These are phyloP conservation scores for Puccinia polysora DNA, from an alignment of 1,284 basidiomycete species.

Conservation along the genomic window DNA sequence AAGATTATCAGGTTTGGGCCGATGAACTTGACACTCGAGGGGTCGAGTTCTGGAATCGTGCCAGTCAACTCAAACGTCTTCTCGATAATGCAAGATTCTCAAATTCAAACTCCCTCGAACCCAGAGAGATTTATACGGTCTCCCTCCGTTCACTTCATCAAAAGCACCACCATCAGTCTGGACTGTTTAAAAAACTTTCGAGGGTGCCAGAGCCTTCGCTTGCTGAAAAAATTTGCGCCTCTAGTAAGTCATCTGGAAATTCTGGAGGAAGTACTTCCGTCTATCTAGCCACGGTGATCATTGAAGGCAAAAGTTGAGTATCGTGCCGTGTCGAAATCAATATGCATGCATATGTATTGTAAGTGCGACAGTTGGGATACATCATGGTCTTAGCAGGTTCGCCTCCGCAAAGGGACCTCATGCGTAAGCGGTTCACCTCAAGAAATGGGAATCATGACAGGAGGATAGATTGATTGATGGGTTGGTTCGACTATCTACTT, in stretches of 20 bases:
- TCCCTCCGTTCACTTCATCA: slow-evolving; percentile 9
- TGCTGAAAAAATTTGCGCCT: slow-evolving; percentile 20
- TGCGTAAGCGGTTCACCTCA: neutral
- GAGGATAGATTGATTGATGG: neutral
- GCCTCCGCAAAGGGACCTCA: slow-evolving; percentile 5
- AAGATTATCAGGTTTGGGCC: slow-evolving; percentile 14
- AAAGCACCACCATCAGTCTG: neutral
- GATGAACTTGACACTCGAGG: slow-evolving; percentile 35
- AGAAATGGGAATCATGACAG: neutral
- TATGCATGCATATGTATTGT: neutral
- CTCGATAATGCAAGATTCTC: neutral
- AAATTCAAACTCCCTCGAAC: slow-evolving; percentile 3
- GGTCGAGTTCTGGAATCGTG: slow-evolving; percentile 42
- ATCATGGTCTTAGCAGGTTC: slow-evolving; percentile 29
- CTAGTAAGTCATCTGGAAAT: neutral
- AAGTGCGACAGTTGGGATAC: slow-evolving; percentile 31
- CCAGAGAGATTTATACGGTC: neutral
- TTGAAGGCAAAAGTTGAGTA: neutral
- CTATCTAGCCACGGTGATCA: neutral
- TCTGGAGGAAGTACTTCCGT: neutral
- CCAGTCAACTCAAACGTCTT: slow-evolving; percentile 24
- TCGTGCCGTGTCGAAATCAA: neutral
- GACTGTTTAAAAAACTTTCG: neutral
- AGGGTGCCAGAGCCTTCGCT: neutral
- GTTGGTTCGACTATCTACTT: neutral